A percentile compares a stretch with the other conserved stretches of the same genome.
phyloP scores from a whole-genome alignment of 164 flowering plant species.

The Taxillus chinensis region DNA sequence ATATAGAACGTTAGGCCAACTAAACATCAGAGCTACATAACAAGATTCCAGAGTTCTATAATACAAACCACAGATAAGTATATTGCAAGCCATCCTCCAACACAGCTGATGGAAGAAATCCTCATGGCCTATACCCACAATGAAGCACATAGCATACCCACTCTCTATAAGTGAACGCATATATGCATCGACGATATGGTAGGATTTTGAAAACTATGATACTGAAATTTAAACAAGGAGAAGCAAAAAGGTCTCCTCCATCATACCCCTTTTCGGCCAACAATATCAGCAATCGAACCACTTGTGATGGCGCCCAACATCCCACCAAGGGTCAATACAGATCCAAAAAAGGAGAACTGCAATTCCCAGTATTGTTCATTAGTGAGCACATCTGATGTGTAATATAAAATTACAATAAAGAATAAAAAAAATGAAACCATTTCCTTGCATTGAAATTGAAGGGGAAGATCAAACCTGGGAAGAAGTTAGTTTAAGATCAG shows the following conservation, averaged over 20 bases:
- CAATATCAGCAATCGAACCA: background rate
- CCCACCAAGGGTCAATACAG: background rate
- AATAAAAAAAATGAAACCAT: too few relatives aligned
- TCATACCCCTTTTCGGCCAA: background rate
- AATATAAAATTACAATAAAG: too few relatives aligned
- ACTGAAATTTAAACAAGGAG: too few relatives aligned
- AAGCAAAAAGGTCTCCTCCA: background rate
- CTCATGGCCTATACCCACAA: background rate
- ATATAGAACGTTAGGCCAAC: background rate
- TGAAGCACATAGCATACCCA: too few relatives aligned
- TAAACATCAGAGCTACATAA: too few relatives aligned
- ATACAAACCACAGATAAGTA: background rate
- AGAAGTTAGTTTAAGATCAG: conserved; percentile 7
- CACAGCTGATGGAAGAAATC: background rate
- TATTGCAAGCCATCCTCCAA: background rate
- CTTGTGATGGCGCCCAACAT: background rate
- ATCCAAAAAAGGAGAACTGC: background rate
- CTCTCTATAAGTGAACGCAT: too few relatives aligned
- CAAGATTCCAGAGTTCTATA: background rate
- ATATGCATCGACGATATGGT: too few relatives aligned
- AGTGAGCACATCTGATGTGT: too few relatives aligned
- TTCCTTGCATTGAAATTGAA: too few relatives aligned
- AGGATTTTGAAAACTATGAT: too few relatives aligned
- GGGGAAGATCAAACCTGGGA: background rate
- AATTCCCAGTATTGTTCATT: background rate